phyloP scores from a whole-genome alignment of 2,329 filamentous ascomycete species.

The Aspergillus sp. region DNA sequence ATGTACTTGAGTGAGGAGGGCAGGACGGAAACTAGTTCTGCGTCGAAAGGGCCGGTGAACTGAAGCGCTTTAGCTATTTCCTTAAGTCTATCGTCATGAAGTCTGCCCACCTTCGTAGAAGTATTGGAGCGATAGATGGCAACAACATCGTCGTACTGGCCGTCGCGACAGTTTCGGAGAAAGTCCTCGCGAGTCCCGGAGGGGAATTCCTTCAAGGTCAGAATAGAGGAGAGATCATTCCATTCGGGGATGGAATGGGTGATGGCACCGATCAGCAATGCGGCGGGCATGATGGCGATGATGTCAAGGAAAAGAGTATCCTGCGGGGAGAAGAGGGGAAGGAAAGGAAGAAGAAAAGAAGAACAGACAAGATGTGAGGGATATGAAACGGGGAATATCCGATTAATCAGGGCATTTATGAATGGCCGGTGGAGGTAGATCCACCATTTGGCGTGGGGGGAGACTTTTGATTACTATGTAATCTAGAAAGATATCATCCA shows the following conservation, averaged over 20 bases:
- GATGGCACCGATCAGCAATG: slow-evolving; percentile 50
- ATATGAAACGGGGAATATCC: not conserved
- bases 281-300: slow-evolving; percentile 37
- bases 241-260: slow-evolving; percentile 48
- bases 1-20: slow-evolving; percentile 52
- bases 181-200: slow-evolving; percentile 58
- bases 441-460: not conserved
- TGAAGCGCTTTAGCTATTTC: slow-evolving; percentile 11
- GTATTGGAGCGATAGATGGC: slow-evolving; percentile 62
- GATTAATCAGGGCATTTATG: not conserved
- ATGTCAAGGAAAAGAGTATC: slow-evolving; percentile 8
- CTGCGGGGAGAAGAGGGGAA: not conserved
- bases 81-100: too few relatives aligned
- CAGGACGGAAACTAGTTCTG: slow-evolving; percentile 49
- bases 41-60: slow-evolving; percentile 52
- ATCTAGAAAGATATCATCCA: too few relatives aligned
- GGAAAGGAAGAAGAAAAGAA: not conserved
- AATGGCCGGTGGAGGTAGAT: not conserved
- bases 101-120: slow-evolving; percentile 45
- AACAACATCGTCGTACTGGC: slow-evolving; percentile 57
- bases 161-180: slow-evolving; percentile 56
- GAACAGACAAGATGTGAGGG: not conserved
- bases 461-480: too few relatives aligned
- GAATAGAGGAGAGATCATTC: slow-evolving; percentile 43
- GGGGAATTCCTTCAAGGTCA: slow-evolving; percentile 55